Evolutionary conservation across 495 filamentous ascomycete species (phyloP).

Genomic region (Annulohypoxylon moriforme): DNA sequence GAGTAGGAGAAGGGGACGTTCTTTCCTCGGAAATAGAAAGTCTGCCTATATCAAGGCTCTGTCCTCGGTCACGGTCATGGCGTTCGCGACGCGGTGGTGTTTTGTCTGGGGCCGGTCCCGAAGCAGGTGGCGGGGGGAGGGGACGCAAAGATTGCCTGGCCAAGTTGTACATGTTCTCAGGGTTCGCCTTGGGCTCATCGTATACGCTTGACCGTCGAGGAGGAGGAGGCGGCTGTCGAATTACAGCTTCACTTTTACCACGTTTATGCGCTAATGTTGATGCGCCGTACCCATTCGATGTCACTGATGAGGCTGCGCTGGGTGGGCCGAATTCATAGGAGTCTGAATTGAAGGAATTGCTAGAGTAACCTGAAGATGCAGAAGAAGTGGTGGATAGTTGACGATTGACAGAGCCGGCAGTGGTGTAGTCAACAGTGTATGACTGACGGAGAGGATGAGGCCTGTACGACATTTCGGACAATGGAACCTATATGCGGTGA

Average conservation of each 20-base stretch:
- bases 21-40: constrained; percentile 54
- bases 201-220: constrained; percentile 48
- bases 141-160: constrained; percentile 82
- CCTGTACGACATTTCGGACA: constrained; percentile 62
- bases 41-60: constrained; percentile 64
- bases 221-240: constrained; percentile 36
- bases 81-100: constrained; percentile 42
- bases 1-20: constrained; percentile 47
- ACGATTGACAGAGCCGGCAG: constrained; percentile 64
- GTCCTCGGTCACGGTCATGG: constrained; percentile 61
- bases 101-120: constrained; percentile 54
- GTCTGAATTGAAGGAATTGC: constrained; percentile 63
- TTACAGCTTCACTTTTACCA: constrained; percentile 75
- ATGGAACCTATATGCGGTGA: constrained; percentile 39
- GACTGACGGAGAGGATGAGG: constrained; percentile 70
- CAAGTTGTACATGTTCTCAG: constrained; percentile 71
- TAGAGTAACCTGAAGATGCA: constrained; percentile 79
- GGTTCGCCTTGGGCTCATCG: constrained; percentile 57
- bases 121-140: constrained; percentile 73
- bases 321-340: constrained; percentile 74
- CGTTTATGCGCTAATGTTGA: constrained; percentile 71
- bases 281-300: constrained; percentile 69
- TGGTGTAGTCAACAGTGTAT: constrained; percentile 70
- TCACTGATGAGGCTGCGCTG: constrained; percentile 80
- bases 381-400: constrained; percentile 83